A percentile compares a stretch with the other conserved stretches of the same genome.
Evolutionary conservation across 495 filamentous ascomycete species (phyloP).

Genomic region (Corynascus novoguineensis): DNA sequence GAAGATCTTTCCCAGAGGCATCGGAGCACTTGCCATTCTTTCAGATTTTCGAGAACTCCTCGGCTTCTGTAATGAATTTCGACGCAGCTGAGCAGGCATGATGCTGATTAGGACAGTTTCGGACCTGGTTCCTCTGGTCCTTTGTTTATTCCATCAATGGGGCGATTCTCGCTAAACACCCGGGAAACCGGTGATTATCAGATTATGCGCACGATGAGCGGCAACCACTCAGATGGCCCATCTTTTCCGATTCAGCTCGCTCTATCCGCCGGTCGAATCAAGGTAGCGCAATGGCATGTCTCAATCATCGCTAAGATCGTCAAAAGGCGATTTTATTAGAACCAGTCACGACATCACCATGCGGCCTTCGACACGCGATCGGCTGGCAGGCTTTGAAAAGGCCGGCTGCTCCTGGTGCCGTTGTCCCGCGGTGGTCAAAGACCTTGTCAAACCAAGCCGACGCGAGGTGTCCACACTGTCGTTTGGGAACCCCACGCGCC

Average conservation of each 20-base stretch:
- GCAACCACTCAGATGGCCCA: background rate
- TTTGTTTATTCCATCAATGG: conserved; percentile 18
- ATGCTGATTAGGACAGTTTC: conserved; percentile 1
- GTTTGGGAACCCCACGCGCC: conserved; percentile 4
- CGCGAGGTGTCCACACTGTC: background rate
- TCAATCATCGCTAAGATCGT: background rate
- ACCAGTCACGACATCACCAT: background rate
- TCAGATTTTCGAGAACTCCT: background rate
- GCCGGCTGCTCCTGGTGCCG: background rate
- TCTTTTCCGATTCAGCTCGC: conserved; percentile 7
- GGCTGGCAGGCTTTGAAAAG: background rate
- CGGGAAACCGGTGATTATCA: conserved; percentile 16
- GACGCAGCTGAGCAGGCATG: conserved; percentile 1
- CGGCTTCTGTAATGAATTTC: background rate
- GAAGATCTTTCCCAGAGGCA: conserved; percentile 11
- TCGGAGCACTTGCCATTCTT: background rate
- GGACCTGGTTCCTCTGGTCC: background rate
- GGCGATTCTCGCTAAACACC: background rate
- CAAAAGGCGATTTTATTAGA: background rate
- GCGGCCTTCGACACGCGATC: background rate
- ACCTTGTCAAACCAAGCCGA: conserved; percentile 6
- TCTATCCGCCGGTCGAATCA: background rate
- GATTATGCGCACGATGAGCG: conserved; percentile 9
- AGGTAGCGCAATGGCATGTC: background rate
- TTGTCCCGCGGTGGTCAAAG: conserved; percentile 1